Evolutionary conservation across 2,329 filamentous ascomycete species (phyloP).

Genomic region (Lachnellula cervina): DNA sequence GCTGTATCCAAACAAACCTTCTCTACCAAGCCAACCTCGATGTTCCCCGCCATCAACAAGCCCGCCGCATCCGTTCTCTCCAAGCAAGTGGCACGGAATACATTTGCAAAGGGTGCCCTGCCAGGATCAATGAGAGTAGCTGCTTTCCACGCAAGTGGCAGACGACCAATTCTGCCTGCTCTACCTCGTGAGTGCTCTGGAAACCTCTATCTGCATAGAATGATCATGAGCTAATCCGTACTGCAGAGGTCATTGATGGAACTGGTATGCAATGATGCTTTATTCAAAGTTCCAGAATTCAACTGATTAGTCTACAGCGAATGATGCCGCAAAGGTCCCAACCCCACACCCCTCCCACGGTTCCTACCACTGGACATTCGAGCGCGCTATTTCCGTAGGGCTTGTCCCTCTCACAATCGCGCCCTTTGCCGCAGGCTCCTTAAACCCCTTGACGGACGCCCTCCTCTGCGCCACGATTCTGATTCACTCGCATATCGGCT

Average conservation of each 20-base stretch:
- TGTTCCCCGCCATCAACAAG: constrained; percentile 31
- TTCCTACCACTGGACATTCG: constrained; percentile 98
- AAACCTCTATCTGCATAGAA: background rate
- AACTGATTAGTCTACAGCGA: constrained; percentile 51
- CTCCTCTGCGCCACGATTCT: constrained; percentile 77
- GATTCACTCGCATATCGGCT: constrained; percentile 92
- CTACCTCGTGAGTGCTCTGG: constrained; percentile 66
- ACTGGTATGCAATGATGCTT: constrained; percentile 51
- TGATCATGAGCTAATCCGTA: constrained; percentile 38
- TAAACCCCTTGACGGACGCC: constrained; percentile 86
- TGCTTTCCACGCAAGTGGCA: constrained; percentile 81
- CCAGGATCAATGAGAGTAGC: constrained; percentile 51
- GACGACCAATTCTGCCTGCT: constrained; percentile 72
- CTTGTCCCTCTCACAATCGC: constrained; percentile 84
- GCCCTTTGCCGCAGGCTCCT: constrained; percentile 84
- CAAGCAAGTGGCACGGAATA: constrained; percentile 21
- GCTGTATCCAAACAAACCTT: constrained; percentile 40
- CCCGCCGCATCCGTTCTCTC: constrained; percentile 24
- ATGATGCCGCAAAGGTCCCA: constrained; percentile 78
- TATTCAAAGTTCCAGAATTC: constrained; percentile 6
- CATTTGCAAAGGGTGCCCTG: constrained; percentile 38
- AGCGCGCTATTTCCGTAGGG: constrained; percentile 75
- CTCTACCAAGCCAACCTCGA: constrained; percentile 35
- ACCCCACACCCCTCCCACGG: constrained; percentile 72
- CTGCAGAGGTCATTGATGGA: constrained; percentile 67